Evolutionary conservation across 1,139 yeast genomes (phyloP).

Genomic region (Candida sp.): DNA sequence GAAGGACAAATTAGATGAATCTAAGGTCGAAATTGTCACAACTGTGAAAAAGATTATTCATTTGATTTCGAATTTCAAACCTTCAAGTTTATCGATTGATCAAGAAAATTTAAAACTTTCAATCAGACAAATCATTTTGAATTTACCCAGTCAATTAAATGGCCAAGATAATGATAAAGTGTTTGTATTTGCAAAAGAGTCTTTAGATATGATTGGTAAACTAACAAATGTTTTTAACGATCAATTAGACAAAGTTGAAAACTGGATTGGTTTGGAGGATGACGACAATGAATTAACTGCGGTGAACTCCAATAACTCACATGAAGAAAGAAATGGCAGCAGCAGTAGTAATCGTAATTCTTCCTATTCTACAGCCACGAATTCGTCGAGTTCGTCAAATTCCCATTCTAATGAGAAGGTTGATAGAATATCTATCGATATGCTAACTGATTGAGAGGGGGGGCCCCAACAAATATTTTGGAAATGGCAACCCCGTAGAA

Average conservation of each 20-base stretch:
- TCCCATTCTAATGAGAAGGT: neutral
- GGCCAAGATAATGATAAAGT: conserved; percentile 53
- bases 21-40: conserved; percentile 79
- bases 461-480: neutral
- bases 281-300: conserved; percentile 3
- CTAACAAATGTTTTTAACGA: conserved; percentile 83
- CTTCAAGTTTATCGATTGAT: conserved; percentile 49
- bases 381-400: neutral
- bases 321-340: neutral
- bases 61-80: conserved; percentile 83
- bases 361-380: conserved; percentile 6
- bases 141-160: conserved; percentile 51
- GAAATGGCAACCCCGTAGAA: neutral
- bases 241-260: conserved; percentile 78
- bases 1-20: conserved; percentile 30
- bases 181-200: conserved; percentile 80
- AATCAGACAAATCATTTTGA: conserved; percentile 74
- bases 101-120: conserved; percentile 50
- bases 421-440: conserved; percentile 2
- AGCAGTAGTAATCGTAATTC: neutral
- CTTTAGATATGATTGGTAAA: conserved; percentile 81
- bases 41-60: conserved; percentile 88
- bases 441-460: conserved; percentile 1
- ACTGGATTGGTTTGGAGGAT: conserved; percentile 61
- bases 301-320: neutral